Evolutionary conservation across 805 yeast species (phyloP), one percentile per base, ranked within the genome.

Genomic region (Phaffomyces antillensis): DNA sequence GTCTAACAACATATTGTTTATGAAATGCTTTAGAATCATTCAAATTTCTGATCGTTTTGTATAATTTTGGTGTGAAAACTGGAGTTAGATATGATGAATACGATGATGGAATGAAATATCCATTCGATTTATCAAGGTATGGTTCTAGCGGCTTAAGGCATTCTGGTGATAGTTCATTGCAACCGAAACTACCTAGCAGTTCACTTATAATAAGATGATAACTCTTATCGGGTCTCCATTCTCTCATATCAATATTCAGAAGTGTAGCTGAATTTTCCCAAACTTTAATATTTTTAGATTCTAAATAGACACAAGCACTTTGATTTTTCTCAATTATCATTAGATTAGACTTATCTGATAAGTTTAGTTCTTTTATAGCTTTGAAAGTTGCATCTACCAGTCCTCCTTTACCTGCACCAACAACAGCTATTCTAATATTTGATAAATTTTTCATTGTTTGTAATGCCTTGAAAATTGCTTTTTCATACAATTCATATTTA

Each of bases 341-440:
- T 3, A 82, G 59, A n/a, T 57, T 53, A 15, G 57, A 55, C 17
- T 51, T 55, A 5, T 53, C 35, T 9, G 38, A 9, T 16, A 65
- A 45, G 36, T 50, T 48, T 5, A 72, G 51, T 18, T 54, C 54
- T 4, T 59, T 53, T 2, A 78, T 52, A 3, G 80, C 76, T 7
- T 63, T 56, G 28, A 74, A 63, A 0, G 76, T 66, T 18, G 73
- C 67, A 37, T 80, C 80, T 3, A 89, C 79, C 26, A 90, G 63
- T 0, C 91, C 90, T 1, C 97, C 97, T 38, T 88, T 67, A 1
- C 97, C 97, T 0, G 96, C 93, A 0, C 97, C 97, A 3, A 84
- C 79, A 2, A 90, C 73, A 5, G 84, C 71, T 9, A 86, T 64
- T 11, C 65, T 64, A 25, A 71, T 50, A 10, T 49, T 56, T 7